These are phyloP conservation scores for Glycine latifolia DNA, from an alignment of 306 rosid species.

Conservation along the genomic window DNA sequence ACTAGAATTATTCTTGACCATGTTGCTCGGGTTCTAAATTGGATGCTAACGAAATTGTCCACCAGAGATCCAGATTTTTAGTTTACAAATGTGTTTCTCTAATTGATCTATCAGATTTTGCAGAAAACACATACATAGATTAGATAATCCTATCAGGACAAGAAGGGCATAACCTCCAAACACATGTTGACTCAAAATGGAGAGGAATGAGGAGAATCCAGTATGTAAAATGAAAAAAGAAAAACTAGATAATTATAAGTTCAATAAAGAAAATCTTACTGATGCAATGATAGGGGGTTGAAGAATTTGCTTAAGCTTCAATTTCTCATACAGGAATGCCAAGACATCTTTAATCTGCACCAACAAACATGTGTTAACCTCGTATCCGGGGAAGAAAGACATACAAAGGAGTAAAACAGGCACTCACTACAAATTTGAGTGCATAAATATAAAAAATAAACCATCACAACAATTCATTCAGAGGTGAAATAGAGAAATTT, in stretches of 20 bases:
- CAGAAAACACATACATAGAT: slow-evolving; percentile 1
- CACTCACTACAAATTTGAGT: slow-evolving; percentile 7
- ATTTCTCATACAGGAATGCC: slow-evolving; percentile 62
- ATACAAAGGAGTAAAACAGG: slow-evolving; percentile 9
- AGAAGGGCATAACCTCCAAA: slow-evolving; percentile 20
- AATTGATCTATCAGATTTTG: slow-evolving; percentile 33
- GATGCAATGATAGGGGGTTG: slow-evolving; percentile 99
- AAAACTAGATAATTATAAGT: slow-evolving; percentile 11
- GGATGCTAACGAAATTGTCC: neutral
- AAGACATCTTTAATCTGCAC: slow-evolving; percentile 68
- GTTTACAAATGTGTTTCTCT: slow-evolving; percentile 6
- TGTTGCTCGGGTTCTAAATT: neutral
- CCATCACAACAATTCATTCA: slow-evolving; percentile 31
- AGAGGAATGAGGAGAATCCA: slow-evolving; percentile 12
- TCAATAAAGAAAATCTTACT: slow-evolving; percentile 60
- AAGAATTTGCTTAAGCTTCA: slow-evolving; percentile 91
- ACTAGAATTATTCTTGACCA: neutral
- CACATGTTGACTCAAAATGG: slow-evolving; percentile 25
- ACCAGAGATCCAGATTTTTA: slow-evolving; percentile 21
- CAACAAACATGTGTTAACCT: slow-evolving; percentile 39
- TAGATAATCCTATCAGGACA: slow-evolving; percentile 6
- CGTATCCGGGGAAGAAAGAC: slow-evolving; percentile 10
- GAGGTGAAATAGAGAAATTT: slow-evolving; percentile 28
- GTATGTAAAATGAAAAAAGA: neutral
- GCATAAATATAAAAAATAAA: slow-evolving; percentile 21